phyloP scores from a whole-genome alignment of 1,139 yeast species.

The Diutina ranongensis region DNA sequence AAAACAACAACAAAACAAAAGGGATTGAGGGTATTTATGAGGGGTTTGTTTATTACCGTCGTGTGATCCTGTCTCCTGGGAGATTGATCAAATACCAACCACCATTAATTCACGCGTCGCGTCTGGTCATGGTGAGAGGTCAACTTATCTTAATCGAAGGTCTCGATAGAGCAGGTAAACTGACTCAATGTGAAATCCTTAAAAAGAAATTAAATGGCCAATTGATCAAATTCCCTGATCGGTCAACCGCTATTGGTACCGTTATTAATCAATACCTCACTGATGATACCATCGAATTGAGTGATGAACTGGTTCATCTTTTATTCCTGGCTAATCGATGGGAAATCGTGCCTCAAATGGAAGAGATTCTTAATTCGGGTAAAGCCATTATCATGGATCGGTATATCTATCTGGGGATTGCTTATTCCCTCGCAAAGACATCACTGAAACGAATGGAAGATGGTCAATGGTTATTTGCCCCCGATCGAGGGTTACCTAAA shows the following conservation, averaged over 20 bases:
- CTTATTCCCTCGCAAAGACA: conserved; percentile 78
- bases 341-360: conserved; percentile 57
- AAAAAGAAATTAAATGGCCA: conserved; percentile 29
- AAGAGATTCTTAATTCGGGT: conserved; percentile 38
- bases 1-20: too few relatives aligned
- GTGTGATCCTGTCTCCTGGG: too few relatives aligned
- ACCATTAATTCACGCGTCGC: too few relatives aligned
- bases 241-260: conserved; percentile 71
- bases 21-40: too few relatives aligned
- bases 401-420: conserved; percentile 86
- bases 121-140: conserved; percentile 24
- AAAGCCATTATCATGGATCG: conserved; percentile 63
- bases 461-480: conserved; percentile 63
- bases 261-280: conserved; percentile 67
- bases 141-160: conserved; percentile 80
- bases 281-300: conserved; percentile 33
- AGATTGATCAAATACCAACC: too few relatives aligned
- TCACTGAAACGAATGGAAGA: conserved; percentile 33
- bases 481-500: conserved; percentile 76
- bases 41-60: too few relatives aligned
- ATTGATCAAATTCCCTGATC: conserved; percentile 73
- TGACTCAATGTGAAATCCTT: conserved; percentile 65
- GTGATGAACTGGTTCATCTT: conserved; percentile 75
- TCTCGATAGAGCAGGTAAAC: conserved; percentile 87
- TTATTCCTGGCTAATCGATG: conserved; percentile 91